Evolutionary conservation across 2,329 filamentous ascomycete genomes (phyloP).

Genomic region (Ophiostoma angusticollis): DNA sequence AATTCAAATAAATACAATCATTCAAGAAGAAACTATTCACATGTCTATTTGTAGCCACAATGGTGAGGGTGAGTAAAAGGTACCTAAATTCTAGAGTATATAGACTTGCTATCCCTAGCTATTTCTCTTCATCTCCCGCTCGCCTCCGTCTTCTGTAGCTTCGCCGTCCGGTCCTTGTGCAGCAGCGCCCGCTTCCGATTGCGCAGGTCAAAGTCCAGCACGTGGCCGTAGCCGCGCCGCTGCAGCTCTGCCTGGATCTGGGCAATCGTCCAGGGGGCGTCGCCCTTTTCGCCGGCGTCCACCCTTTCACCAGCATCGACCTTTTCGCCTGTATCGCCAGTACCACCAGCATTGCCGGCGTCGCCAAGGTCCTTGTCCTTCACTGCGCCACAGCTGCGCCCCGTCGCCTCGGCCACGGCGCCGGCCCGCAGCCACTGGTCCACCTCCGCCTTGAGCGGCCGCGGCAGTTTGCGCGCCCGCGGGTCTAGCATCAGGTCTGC

Average conservation of each 20-base stretch:
- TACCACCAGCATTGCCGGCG: no score
- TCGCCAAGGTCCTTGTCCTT: no score
- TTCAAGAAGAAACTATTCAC: no score
- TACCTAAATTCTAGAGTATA: no score
- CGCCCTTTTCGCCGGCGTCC: slow-evolving; percentile 10
- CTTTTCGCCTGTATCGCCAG: no score
- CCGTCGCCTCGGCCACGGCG: no score
- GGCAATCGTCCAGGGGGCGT: slow-evolving; percentile 18
- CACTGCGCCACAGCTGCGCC: no score
- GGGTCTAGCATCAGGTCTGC: slow-evolving; percentile 24
- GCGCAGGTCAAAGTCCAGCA: slow-evolving; percentile 25
- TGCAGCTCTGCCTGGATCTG: slow-evolving; percentile 25
- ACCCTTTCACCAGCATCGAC: slow-evolving; percentile 24
- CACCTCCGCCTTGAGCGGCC: slow-evolving; percentile 20
- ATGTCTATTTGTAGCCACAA: no score
- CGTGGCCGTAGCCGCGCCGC: slow-evolving; percentile 22
- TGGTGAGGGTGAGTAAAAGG: no score
- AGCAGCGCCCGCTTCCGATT: slow-evolving; percentile 24
- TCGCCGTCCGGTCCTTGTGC: slow-evolving; percentile 14
- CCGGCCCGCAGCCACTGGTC: slow-evolving; percentile 21
- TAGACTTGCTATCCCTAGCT: neutral
- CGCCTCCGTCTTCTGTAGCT: slow-evolving; percentile 3
- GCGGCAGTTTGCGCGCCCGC: slow-evolving; percentile 22
- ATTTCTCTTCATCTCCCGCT: neutral
- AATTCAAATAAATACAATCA: no score